These are phyloP conservation scores for Huntiella omanensis DNA, from an alignment of 2,329 filamentous ascomycete genomes.

Conservation along the genomic window DNA sequence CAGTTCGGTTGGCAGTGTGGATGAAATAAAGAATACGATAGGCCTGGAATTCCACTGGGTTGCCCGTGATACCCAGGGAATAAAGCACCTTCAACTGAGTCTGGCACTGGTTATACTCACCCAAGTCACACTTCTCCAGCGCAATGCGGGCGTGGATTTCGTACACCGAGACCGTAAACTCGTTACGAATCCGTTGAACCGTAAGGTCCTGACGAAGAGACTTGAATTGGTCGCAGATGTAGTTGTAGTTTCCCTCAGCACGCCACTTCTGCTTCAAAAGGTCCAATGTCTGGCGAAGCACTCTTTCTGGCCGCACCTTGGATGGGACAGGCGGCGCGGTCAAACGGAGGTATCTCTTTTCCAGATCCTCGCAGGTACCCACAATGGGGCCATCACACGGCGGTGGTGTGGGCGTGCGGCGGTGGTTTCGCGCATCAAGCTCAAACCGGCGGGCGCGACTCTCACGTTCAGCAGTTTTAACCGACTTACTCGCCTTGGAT, in stretches of 20 bases:
- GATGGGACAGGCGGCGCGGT: slow-evolving; percentile 78
- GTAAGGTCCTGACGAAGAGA: slow-evolving; percentile 95
- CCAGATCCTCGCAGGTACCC: slow-evolving; percentile 64
- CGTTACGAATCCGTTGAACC: slow-evolving; percentile 89
- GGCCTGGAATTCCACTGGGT: slow-evolving; percentile 89
- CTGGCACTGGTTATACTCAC: slow-evolving; percentile 99
- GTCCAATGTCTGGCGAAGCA: slow-evolving; percentile 71
- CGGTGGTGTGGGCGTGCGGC: slow-evolving; percentile 37
- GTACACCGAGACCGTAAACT: slow-evolving; percentile 91
- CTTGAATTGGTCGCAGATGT: slow-evolving; percentile 99
- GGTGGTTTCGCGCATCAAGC: slow-evolving; percentile 27
- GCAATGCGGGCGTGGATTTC: slow-evolving; percentile 96
- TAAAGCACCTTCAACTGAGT: slow-evolving; percentile 91
- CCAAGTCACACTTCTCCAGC: slow-evolving; percentile 92
- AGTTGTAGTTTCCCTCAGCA: slow-evolving; percentile 81
- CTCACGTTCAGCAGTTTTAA: slow-evolving; percentile 63
- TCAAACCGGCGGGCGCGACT: slow-evolving; percentile 81
- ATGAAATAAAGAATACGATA: slow-evolving; percentile 99
- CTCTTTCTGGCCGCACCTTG: slow-evolving; percentile 63
- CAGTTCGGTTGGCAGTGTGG: slow-evolving; percentile 93
- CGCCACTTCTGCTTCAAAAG: slow-evolving; percentile 89
- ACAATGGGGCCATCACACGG: slow-evolving; percentile 53
- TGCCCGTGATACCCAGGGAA: slow-evolving; percentile 67
- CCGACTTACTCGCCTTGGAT: slow-evolving; percentile 61
- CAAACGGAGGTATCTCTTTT: slow-evolving; percentile 89